Evolutionary conservation across 1,284 basidiomycete genomes (phyloP).

Genomic region (Leccinum pachyderme): DNA sequence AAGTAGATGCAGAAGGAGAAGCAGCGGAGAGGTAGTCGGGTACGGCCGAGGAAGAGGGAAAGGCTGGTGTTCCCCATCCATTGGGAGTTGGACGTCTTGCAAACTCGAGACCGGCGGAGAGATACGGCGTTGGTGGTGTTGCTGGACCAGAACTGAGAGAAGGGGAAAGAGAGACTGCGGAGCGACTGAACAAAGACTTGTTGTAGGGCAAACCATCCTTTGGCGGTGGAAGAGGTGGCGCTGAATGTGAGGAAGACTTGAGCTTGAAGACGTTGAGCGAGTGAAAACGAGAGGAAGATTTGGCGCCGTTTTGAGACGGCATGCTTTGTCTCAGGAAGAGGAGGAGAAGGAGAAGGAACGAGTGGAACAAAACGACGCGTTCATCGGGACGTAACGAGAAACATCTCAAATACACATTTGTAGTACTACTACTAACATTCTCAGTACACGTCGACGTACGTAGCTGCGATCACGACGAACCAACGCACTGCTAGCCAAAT

Average conservation of each 20-base stretch:
- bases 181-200: slow-evolving; percentile 45
- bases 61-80: slow-evolving; percentile 1
- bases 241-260: slow-evolving; percentile 10
- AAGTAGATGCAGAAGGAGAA: slow-evolving; percentile 17
- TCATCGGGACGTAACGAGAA: not conserved
- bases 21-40: slow-evolving; percentile 26
- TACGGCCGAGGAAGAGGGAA: slow-evolving; percentile 18
- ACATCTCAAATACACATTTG: too few relatives aligned
- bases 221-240: slow-evolving; percentile 48
- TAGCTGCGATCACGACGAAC: too few relatives aligned
- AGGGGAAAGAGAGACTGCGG: slow-evolving; percentile 52
- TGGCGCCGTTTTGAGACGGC: slow-evolving; percentile 11
- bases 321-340: not conserved
- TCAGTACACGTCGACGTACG: too few relatives aligned
- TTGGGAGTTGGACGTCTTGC: slow-evolving; percentile 7
- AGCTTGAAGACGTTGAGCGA: slow-evolving; percentile 61
- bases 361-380: not conserved
- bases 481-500: too few relatives aligned
- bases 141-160: slow-evolving; percentile 35
- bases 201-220: slow-evolving; percentile 47
- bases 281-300: slow-evolving; percentile 50
- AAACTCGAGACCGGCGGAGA: slow-evolving; percentile 8
- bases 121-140: slow-evolving; percentile 38
- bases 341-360: too few relatives aligned
- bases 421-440: too few relatives aligned